Evolutionary conservation across 495 filamentous ascomycete genomes (phyloP), one percentile per base, ranked within the genome.

Genomic region (Trichoderma virens): DNA sequence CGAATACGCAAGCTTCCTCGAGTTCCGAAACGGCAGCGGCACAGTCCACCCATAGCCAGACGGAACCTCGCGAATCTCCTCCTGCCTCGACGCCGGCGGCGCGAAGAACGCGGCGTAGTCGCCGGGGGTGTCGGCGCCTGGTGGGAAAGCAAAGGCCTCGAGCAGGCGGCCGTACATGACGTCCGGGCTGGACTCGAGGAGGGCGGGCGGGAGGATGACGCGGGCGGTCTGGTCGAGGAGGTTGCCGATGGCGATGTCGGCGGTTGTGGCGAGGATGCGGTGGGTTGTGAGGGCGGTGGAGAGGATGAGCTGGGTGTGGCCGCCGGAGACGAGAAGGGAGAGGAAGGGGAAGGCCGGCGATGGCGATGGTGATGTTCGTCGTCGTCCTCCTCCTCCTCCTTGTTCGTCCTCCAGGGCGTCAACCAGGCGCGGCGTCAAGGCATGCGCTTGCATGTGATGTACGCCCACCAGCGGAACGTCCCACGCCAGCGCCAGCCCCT

Each of bases 401-500:
- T 63, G 62, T 62, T 61, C 47, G 5, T 61, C 45, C 30, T 73
- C 67, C 38, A 96, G 73, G 3, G 89, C 89, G 11, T 79, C 73
- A 2, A 90, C 85, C n/a, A 98, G 84, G 3, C 89, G 83, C 7
- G 93, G 90, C 6, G 94, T 98, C 59, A 98, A 73, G 3, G 93
- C 85, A 73, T 98, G 94, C 16, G 93, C 94, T 71, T 97, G 93
- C 94, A 98, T 98, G 73, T 98, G 94, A 69, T 98, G 87, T 0
- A 97, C 90, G 0, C 85, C 94, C 2, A 97, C 71, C 31, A 98
- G 75, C 3, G 93, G 92, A 2, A 91, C 78, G 60, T 87, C 81
- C 90, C 88, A 93, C 38, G 89, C 92, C 30, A 90, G 76, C 1
- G 93, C 88, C 5, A 98, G 83, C 2, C 90, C 94, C 74, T 98